A percentile compares a stretch with the other conserved stretches of the same genome.
phyloP scores from a whole-genome alignment of 2,329 filamentous ascomycete species.

The Teratosphaeria gauchensis region DNA sequence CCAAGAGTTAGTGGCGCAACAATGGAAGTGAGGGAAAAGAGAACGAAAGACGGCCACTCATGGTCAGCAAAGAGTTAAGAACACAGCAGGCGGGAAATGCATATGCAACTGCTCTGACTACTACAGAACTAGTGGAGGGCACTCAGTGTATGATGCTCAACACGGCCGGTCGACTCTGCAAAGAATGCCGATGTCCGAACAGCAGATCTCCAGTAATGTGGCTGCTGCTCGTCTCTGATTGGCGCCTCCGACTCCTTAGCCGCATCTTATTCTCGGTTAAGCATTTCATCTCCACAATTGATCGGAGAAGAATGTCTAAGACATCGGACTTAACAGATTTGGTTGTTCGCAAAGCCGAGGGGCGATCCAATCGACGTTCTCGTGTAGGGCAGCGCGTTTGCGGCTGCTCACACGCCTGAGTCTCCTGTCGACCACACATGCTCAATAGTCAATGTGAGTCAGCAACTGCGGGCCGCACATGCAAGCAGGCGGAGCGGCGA shows the following conservation, averaged over 20 bases:
- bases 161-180: neutral
- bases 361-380: no score
- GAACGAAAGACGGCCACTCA: neutral
- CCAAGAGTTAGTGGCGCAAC: neutral
- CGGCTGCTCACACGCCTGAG: no score
- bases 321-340: no score
- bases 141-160: neutral
- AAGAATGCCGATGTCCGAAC: neutral
- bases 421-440: no score
- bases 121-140: neutral
- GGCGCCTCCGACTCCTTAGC: neutral
- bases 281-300: neutral
- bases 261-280: neutral
- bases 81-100: neutral
- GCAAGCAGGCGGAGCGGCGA: no score
- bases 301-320: neutral
- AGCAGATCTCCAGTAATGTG: neutral
- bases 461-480: no score
- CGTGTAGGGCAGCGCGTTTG: no score
- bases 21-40: neutral
- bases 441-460: no score
- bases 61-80: neutral
- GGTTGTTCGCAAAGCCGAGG: no score
- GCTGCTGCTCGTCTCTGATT: neutral
- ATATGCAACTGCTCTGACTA: neutral